Conservation (phyloP, 768 basidiomycete genomes). For the Boletus bicolor region DNA sequence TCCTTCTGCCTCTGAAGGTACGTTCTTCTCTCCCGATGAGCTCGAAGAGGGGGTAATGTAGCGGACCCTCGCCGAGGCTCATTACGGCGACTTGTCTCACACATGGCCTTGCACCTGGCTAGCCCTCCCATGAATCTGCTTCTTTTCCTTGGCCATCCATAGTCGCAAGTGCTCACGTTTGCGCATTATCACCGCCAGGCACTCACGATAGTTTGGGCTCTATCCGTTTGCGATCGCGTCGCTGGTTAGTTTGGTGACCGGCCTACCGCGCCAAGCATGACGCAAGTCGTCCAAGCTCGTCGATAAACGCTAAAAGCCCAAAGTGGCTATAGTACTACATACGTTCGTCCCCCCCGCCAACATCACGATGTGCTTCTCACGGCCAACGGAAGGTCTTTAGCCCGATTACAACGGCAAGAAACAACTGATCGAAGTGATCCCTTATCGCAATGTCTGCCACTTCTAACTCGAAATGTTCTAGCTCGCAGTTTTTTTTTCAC, state of each 20-base stretch:
- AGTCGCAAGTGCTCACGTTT: slow-evolving; percentile 47
- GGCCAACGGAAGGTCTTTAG: not conserved
- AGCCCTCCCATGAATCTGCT: slow-evolving; percentile 52
- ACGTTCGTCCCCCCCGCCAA: not conserved
- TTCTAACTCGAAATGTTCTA: too few relatives aligned
- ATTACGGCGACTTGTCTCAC: too few relatives aligned
- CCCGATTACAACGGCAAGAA: not conserved
- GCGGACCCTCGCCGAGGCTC: slow-evolving; percentile 37
- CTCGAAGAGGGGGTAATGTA: slow-evolving; percentile 59
- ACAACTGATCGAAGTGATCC: not conserved
- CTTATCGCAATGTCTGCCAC: too few relatives aligned
- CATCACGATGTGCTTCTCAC: not conserved
- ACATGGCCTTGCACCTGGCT: too few relatives aligned
- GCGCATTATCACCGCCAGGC: too few relatives aligned
- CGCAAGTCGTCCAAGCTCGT: too few relatives aligned
- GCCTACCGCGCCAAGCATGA: too few relatives aligned
- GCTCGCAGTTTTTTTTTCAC: too few relatives aligned
- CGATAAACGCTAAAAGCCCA: too few relatives aligned
- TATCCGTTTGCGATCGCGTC: too few relatives aligned
- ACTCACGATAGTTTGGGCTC: slow-evolving; percentile 48
- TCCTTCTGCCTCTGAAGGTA: slow-evolving; percentile 83
- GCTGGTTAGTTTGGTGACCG: too few relatives aligned
- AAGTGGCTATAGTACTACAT: too few relatives aligned
- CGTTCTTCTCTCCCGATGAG: slow-evolving; percentile 69
- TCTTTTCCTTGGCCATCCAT: slow-evolving; percentile 40